Evolutionary conservation across 371 early-diverging fungal species (phyloP).

Genomic region (Mucor saturninus): DNA sequence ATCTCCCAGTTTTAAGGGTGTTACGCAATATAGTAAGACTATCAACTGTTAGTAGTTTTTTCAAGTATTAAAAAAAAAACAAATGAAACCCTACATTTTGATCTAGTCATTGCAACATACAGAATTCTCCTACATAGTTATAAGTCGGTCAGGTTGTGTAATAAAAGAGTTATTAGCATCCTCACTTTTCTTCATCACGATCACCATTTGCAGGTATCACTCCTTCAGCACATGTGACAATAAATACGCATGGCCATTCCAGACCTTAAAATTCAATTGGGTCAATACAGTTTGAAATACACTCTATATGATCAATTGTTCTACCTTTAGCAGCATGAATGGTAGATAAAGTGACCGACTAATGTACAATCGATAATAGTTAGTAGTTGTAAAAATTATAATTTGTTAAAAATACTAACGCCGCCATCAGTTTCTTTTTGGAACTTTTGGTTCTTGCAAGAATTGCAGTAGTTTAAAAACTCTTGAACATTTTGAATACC

Average conservation of each 20-base stretch:
- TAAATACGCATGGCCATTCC: conserved; percentile 69
- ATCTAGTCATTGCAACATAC: conserved; percentile 61
- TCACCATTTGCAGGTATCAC: conserved; percentile 51
- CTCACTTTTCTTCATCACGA: conserved; percentile 41
- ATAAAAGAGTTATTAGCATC: background rate
- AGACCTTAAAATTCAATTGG: conserved; percentile 38
- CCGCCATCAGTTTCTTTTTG: conserved; percentile 37
- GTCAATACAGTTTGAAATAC: background rate
- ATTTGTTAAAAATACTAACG: conserved; percentile 24
- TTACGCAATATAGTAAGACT: conserved; percentile 25
- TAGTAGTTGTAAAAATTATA: background rate
- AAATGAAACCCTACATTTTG: conserved; percentile 25
- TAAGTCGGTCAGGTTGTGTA: background rate
- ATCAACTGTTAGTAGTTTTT: background rate
- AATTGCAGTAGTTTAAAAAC: conserved; percentile 37
- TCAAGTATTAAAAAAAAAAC: background rate
- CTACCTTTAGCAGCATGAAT: conserved; percentile 62
- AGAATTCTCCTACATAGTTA: conserved; percentile 39
- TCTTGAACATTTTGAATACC: conserved; percentile 23
- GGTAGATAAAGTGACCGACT: conserved; percentile 60
- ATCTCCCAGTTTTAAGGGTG: background rate
- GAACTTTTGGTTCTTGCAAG: conserved; percentile 24
- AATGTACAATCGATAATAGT: conserved; percentile 8
- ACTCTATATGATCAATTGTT: background rate
- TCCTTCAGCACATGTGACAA: conserved; percentile 53